A percentile compares a stretch with the other conserved stretches of the same genome.
Conservation (phyloP, 2,329 filamentous ascomycete genomes). For the Claviceps purpurea region DNA sequence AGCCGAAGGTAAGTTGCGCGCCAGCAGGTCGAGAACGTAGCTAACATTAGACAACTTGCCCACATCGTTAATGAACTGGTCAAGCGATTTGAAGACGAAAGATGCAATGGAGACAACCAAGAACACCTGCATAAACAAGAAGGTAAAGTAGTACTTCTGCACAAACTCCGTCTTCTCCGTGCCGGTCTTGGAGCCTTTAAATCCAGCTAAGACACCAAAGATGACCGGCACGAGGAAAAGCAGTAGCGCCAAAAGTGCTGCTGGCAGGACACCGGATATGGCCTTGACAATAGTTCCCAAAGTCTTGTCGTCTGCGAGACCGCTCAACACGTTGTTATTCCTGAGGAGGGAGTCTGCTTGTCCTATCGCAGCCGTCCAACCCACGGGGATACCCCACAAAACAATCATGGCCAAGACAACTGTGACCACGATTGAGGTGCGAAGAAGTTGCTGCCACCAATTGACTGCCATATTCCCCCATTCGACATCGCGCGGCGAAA, state of each 20-base stretch:
- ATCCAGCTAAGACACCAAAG: conserved; percentile 55
- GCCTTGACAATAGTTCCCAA: conserved; percentile 48
- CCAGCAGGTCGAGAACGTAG: conserved; percentile 59
- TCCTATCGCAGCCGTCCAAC: conserved; percentile 71
- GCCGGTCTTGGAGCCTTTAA: conserved; percentile 73
- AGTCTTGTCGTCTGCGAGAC: conserved; percentile 45
- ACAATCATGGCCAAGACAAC: conserved; percentile 65
- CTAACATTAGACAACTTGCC: conserved; percentile 37
- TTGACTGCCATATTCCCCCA: conserved; percentile 96
- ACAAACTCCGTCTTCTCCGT: conserved; percentile 69
- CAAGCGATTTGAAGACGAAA: conserved; percentile 51
- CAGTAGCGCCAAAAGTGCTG: conserved; percentile 60
- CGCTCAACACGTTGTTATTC: conserved; percentile 54
- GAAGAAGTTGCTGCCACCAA: conserved; percentile 84
- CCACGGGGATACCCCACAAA: conserved; percentile 82
- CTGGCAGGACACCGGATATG: conserved; percentile 77
- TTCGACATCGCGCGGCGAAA: conserved; percentile 80
- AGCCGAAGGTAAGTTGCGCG: conserved; percentile 66
- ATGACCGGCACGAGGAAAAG: conserved; percentile 72
- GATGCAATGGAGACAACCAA: conserved; percentile 79
- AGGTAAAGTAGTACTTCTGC: conserved; percentile 84
- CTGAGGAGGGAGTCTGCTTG: conserved; percentile 60
- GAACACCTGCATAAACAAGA: conserved; percentile 91
- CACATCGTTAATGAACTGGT: conserved; percentile 44
- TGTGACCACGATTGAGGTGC: conserved; percentile 50